A percentile compares a stretch with the other conserved stretches of the same genome.
These are phyloP conservation scores for Salvia hispanica DNA, from an alignment of 257 asterid genomes.

Conservation along the genomic window DNA sequence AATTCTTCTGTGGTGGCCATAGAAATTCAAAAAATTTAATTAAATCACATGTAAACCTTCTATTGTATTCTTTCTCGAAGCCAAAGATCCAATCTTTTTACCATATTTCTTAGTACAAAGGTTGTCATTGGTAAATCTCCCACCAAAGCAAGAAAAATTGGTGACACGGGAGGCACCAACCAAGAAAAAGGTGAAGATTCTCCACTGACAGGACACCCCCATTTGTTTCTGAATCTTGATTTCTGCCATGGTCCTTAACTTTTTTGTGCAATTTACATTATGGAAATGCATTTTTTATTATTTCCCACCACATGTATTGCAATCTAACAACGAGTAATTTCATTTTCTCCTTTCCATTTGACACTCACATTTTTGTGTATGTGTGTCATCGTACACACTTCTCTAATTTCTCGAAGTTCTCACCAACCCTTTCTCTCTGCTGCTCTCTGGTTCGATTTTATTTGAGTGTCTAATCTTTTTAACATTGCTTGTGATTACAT, in stretches of 20 bases:
- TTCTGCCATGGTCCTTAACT: conserved; percentile 11
- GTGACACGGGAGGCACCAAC: conserved; percentile 57
- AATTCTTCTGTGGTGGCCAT: too few species aligned
- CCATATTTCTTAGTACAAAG: too few species aligned
- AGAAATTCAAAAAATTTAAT: too few species aligned
- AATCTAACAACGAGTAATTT: not conserved
- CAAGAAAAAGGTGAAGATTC: conserved; percentile 52
- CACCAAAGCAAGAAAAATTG: conserved; percentile 23
- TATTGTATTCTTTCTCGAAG: too few species aligned
- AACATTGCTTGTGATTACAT: conserved; percentile 15
- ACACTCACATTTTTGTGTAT: not conserved
- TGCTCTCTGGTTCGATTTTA: conserved; percentile 39
- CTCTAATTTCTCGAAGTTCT: conserved; percentile 37
- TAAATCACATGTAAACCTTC: too few species aligned
- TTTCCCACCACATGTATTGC: too few species aligned
- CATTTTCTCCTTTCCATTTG: too few species aligned
- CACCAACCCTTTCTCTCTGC: conserved; percentile 31
- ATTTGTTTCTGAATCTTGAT: conserved; percentile 28
- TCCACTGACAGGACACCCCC: conserved; percentile 47
- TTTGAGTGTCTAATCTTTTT: not conserved
- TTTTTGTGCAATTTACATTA: conserved; percentile 36
- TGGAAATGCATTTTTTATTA: conserved; percentile 14
- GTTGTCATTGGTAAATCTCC: too few species aligned
- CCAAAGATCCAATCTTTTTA: too few species aligned
- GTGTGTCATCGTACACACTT: not conserved